Conservation (phyloP, 2,329 filamentous ascomycete species). For the Metarhizium rileyi region DNA sequence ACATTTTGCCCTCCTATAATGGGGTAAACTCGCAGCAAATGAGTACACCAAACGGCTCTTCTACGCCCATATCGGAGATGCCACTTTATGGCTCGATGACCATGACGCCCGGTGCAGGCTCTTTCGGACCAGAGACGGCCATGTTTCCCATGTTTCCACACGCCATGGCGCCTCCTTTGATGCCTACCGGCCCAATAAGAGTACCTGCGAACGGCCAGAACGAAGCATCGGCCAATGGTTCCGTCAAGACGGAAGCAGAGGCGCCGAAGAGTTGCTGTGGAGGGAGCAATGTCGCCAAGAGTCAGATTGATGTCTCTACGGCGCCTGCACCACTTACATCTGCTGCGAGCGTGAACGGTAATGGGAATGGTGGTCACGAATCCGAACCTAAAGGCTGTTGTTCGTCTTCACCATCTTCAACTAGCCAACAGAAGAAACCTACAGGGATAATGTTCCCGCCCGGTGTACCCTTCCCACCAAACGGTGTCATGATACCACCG, state of each 20-base stretch:
- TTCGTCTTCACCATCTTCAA: conserved; percentile 12
- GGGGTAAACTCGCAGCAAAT: conserved; percentile 16
- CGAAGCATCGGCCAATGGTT: conserved; percentile 12
- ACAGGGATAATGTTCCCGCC: conserved; percentile 12
- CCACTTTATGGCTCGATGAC: conserved; percentile 19
- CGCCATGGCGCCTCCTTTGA: conserved; percentile 17
- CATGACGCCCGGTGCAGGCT: conserved; percentile 16
- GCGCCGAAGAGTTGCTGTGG: conserved; percentile 16
- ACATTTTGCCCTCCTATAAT: conserved; percentile 30
- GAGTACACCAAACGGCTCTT: conserved; percentile 12
- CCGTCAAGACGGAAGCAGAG: conserved; percentile 1
- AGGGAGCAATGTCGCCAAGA: conserved; percentile 6
- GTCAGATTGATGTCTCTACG: not conserved
- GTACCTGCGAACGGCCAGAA: conserved; percentile 13
- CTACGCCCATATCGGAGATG: conserved; percentile 13
- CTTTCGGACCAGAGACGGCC: conserved; percentile 15
- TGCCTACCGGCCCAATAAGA: conserved; percentile 11
- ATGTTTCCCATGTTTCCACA: conserved; percentile 25
- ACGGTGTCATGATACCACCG: conserved; percentile 24
- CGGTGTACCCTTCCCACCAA: conserved; percentile 13
- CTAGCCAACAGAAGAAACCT: conserved; percentile 13
- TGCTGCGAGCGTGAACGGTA: conserved; percentile 10
- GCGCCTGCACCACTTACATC: conserved; percentile 8
- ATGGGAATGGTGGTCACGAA: conserved; percentile 7
- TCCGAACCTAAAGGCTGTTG: conserved; percentile 20